Base-by-base conservation (phyloP, 2,329 filamentous ascomycete genomes). In the Periconia sp. region DNA sequence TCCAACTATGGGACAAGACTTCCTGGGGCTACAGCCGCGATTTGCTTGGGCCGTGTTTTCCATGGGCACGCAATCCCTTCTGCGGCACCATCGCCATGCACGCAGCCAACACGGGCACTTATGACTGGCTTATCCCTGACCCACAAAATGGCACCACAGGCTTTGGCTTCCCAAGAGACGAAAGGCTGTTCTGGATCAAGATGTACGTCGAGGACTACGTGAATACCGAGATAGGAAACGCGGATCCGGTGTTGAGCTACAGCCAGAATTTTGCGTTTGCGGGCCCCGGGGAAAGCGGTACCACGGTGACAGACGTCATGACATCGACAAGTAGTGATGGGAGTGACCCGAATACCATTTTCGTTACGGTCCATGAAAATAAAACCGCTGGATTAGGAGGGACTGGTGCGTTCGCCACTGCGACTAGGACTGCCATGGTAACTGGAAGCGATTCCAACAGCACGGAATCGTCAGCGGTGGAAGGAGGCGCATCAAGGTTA, bases 1-100 rank as follows among this genome's bases (percentile, higher is more conserved):
- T 56, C 29, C 50, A 56, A 23, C 36, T 56, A 12, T 54, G 53
- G 50, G 53, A 56, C 35, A 50, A 50, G 21, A 54, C 50, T 4
- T 44, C 48, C 2, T 50, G 43, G 36, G 53, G 53, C 16, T 50
- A 47, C 24, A 32, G 26, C 10, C 53, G 42, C 19, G 48, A 48
- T 28, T 44, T 56, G n/a, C 46, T 50, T 11, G 24, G 36, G 1
- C 38, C 46, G 4, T 56, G 53, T 35, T 49, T 47, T 24, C 53
- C 46, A 12, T 56, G 46, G 42, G 15, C 36, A 2, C 40, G 45
- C 26, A 52, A 44, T 21, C 40, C 50, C 9, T 56, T 53, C 40
- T 56, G 53, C 34, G 53, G 53, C 16, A 56, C 43, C 21, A 56
- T 56, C 24, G 45, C 39, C 15, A 34, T 34, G 0, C 36, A 51